These are phyloP conservation scores for Magnusiomyces suaveolens DNA, from an alignment of 1,139 yeast species.

Conservation along the genomic window DNA sequence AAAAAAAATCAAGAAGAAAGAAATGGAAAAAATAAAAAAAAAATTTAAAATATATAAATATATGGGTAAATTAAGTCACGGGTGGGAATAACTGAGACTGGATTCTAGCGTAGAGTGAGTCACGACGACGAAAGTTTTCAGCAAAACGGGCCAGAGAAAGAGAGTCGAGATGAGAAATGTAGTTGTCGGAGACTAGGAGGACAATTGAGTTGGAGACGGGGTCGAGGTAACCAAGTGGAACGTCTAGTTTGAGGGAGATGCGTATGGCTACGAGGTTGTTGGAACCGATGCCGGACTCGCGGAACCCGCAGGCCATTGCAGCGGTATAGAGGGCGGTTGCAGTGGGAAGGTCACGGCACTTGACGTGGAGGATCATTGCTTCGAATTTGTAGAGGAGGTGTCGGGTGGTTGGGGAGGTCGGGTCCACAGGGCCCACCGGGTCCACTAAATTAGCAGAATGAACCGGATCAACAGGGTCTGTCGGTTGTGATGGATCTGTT, in stretches of 20 bases:
- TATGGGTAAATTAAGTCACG: too few species aligned
- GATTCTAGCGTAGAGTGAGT: constrained; percentile 1
- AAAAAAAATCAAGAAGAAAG: neutral
- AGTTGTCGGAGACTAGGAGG: constrained; percentile 27
- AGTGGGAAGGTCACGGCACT: constrained; percentile 50
- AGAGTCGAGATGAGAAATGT: constrained; percentile 23
- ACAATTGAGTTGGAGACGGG: constrained; percentile 26
- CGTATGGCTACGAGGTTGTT: constrained; percentile 72
- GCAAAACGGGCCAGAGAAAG: constrained; percentile 10
- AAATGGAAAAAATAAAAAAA: neutral
- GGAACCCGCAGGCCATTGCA: constrained; percentile 77
- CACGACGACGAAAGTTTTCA: too few species aligned
- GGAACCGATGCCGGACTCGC: constrained; percentile 80
- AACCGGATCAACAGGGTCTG: too few species aligned
- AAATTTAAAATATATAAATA: too few species aligned
- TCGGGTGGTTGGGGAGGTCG: too few species aligned
- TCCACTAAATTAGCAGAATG: too few species aligned
- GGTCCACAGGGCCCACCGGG: too few species aligned
- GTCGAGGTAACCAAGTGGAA: constrained; percentile 55
- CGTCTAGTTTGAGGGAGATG: constrained; percentile 58
- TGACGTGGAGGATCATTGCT: constrained; percentile 75
- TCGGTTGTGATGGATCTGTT: too few species aligned
- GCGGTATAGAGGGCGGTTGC: constrained; percentile 57
- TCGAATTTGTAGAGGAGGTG: constrained; percentile 68
- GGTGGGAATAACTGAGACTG: too few species aligned